These are phyloP conservation scores for Sclerotinia borealis DNA, from an alignment of 2,329 filamentous ascomycete species.

Conservation along the genomic window DNA sequence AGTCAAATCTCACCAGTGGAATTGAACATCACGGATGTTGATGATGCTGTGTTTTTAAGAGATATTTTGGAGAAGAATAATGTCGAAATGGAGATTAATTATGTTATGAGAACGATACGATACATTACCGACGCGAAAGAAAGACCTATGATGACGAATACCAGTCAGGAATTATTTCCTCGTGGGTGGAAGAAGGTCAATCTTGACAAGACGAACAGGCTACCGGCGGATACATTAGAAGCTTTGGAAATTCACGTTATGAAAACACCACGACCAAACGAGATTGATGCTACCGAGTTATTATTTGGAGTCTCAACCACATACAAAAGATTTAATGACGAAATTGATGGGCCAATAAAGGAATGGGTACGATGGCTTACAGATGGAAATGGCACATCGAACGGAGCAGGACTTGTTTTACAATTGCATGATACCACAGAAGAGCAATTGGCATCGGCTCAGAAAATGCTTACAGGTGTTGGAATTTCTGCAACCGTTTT, in stretches of 20 bases:
- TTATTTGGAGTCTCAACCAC: slow-evolving; percentile 56
- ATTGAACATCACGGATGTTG: slow-evolving; percentile 10
- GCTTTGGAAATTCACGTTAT: slow-evolving; percentile 27
- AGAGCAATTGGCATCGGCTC: slow-evolving; percentile 44
- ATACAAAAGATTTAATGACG: slow-evolving; percentile 48
- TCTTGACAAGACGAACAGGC: slow-evolving; percentile 11
- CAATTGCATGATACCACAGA: slow-evolving; percentile 47
- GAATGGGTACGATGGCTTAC: slow-evolving; percentile 57
- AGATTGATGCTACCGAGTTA: slow-evolving; percentile 49
- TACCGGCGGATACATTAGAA: slow-evolving; percentile 18
- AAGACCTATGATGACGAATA: slow-evolving; percentile 23
- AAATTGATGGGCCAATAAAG: slow-evolving; percentile 43
- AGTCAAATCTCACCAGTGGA: neutral
- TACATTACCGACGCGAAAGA: slow-evolving; percentile 27
- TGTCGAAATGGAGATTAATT: slow-evolving; percentile 28
- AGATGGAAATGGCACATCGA: slow-evolving; percentile 48
- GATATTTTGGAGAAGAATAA: slow-evolving; percentile 23
- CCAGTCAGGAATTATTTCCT: slow-evolving; percentile 26
- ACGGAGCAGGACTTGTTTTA: slow-evolving; percentile 51
- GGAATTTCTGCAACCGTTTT: slow-evolving; percentile 54
- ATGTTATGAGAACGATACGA: slow-evolving; percentile 27
- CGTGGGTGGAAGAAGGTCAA: slow-evolving; percentile 23
- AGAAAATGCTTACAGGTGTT: slow-evolving; percentile 39
- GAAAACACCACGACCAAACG: slow-evolving; percentile 39
- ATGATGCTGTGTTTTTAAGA: slow-evolving; percentile 23